These are phyloP conservation scores for Dendrobium nobile DNA, from an alignment of 106 monocot species.

Conservation along the genomic window DNA sequence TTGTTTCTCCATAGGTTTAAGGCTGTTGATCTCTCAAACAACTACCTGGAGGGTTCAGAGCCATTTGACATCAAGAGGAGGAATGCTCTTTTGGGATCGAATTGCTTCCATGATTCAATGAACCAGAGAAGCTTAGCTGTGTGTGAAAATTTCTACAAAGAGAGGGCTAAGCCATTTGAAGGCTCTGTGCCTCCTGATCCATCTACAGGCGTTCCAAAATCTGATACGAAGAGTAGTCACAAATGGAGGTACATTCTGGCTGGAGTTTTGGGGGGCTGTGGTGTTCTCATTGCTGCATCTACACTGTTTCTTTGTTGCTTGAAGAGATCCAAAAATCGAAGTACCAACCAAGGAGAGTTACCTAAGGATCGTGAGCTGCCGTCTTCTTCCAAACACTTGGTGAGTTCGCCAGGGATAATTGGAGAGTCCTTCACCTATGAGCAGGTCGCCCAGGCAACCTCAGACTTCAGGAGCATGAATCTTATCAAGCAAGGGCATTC, in stretches of 20 bases:
- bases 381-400: conserved; percentile 1
- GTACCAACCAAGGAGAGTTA: background rate
- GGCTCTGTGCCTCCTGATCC: conserved; percentile 11
- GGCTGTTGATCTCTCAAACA: conserved; percentile 43
- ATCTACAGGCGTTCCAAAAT: background rate
- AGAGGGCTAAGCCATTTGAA: conserved; percentile 22
- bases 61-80: background rate
- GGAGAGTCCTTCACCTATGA: conserved; percentile 57
- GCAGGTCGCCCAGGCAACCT: conserved; percentile 54
- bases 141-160: conserved; percentile 51
- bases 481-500: conserved; percentile 79
- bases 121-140: conserved; percentile 52
- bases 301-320: conserved; percentile 21
- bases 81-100: conserved; percentile 16
- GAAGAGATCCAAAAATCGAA: conserved; percentile 10
- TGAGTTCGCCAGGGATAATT: conserved; percentile 20
- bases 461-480: conserved; percentile 46
- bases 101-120: conserved; percentile 44
- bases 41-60: conserved; percentile 53
- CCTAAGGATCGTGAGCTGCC: background rate
- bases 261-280: conserved; percentile 41
- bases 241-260: conserved; percentile 43
- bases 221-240: conserved; percentile 10
- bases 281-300: conserved; percentile 15
- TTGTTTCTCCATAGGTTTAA: conserved; percentile 20